Base-by-base conservation (phyloP, 148 eudicot species). In the Vaccinium darrowii region DNA sequence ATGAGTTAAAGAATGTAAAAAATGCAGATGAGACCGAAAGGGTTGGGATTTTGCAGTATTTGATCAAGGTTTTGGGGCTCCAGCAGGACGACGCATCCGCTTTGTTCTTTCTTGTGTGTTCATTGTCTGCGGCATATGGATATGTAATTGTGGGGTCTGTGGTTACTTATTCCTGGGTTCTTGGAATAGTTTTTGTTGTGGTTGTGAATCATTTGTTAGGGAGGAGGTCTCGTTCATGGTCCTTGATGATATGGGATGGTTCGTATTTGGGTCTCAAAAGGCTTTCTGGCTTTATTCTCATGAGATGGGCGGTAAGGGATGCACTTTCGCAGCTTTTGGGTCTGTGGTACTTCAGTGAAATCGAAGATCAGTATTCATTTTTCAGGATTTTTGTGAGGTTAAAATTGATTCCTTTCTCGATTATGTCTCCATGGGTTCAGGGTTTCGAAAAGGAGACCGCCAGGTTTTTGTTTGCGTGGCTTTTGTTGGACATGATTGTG, bases 231-330 rank as follows among this genome's bases (percentile, higher is more conserved):
- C 87, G 86, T 75, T 88, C 96, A 0, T 86, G 91, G 78, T 58
- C 75, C 12, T 84, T 88, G 78, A 90, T 88, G 9, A 33, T 93
- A 6, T 92, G 93, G 93, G 90, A 77, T 51, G 98, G 98, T 63
- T 91, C 94, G 9, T 90, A 57, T 84, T 47, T 97, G 69, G 99
- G 99, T 85, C 83, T 92, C 19, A 94, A 84, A 88, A 90, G 94
- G 92, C 90, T 93, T n/a, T 90, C 92, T 13, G 96, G 95, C 78
- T 91, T 93, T 75, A 88, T 95, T 69, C 83, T 95, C 75, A 94
- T 95, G 98, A 92, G 92, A 82, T 95, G 98, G 99, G 96, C 96
- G 1, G 95, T 97, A 4, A 91, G 93, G 84, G 98, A 97, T 79
- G 94, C 94, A 10, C 85, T 97, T 57, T 91, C 94, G 0, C 98